Evolutionary conservation across 2,329 filamentous ascomycete genomes (phyloP).

Genomic region (Sodiomyces alkalinus): DNA sequence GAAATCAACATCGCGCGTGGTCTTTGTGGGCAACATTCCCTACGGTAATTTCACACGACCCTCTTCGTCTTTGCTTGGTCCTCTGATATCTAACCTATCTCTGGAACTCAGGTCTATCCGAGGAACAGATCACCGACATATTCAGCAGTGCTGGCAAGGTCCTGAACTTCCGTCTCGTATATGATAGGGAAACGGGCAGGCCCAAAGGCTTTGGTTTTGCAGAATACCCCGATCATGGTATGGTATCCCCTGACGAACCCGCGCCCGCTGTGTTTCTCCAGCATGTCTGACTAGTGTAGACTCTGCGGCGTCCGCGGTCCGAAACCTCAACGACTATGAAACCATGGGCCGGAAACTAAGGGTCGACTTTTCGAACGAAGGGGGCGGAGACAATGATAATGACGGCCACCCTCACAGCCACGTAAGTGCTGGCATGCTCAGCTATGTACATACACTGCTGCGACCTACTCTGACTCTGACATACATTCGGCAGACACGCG

Average conservation of each 20-base stretch:
- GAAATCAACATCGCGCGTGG: conserved; percentile 62
- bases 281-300: conserved; percentile 22
- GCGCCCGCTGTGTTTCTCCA: background rate
- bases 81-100: background rate
- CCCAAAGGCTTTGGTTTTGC: conserved; percentile 96
- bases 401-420: conserved; percentile 12
- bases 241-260: too few species aligned
- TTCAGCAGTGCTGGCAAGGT: conserved; percentile 85
- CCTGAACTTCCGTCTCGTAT: conserved; percentile 81
- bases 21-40: conserved; percentile 78
- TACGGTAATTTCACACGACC: conserved; percentile 40
- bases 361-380: conserved; percentile 93
- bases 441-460: too few species aligned
- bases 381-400: conserved; percentile 54
- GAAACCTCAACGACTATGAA: conserved; percentile 90
- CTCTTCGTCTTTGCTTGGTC: background rate
- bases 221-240: conserved; percentile 85
- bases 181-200: conserved; percentile 86
- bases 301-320: conserved; percentile 80
- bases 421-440: background rate
- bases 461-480: conserved; percentile 1
- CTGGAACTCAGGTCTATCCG: conserved; percentile 57
- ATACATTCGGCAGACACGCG: too few species aligned
- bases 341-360: conserved; percentile 88
- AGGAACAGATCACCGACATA: conserved; percentile 91